A percentile compares a stretch with the other conserved stretches of the same genome.
Evolutionary conservation across 176 grass and related monocot species (phyloP).

Genomic region (Raddia guianensis): DNA sequence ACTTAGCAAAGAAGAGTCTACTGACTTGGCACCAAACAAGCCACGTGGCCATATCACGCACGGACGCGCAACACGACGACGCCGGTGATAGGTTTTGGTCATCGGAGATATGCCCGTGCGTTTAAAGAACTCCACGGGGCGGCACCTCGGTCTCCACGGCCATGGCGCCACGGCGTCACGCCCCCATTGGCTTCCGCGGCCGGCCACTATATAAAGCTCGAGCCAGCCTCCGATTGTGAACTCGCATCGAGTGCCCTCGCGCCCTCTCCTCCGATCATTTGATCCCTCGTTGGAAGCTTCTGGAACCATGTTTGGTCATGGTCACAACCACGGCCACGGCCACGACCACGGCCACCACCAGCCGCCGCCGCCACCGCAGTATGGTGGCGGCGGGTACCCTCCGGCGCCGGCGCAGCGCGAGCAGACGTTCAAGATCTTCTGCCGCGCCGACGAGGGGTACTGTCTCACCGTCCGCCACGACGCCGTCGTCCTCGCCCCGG

Average conservation of each 20-base stretch:
- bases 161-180: too few species aligned
- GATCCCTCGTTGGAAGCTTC: neutral
- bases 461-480: slow-evolving; percentile 56
- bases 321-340: neutral
- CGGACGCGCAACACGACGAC: slow-evolving; percentile 8
- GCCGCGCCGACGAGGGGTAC: slow-evolving; percentile 57
- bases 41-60: neutral
- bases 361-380: slow-evolving; percentile 19
- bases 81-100: slow-evolving; percentile 22
- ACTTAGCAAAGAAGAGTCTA: slow-evolving; percentile 9
- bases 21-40: neutral
- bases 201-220: slow-evolving; percentile 39
- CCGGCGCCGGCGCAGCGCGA: neutral
- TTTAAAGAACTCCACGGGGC: slow-evolving; percentile 9
- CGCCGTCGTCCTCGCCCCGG: slow-evolving; percentile 51
- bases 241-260: neutral
- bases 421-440: slow-evolving; percentile 69
- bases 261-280: neutral
- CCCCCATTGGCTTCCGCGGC: too few species aligned
- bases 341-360: slow-evolving; percentile 15
- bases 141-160: slow-evolving; percentile 15
- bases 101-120: neutral
- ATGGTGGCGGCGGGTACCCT: slow-evolving; percentile 1
- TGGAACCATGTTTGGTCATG: slow-evolving; percentile 16
- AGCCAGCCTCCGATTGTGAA: neutral